These are phyloP conservation scores for Talaromyces trachyspermus DNA, from an alignment of 495 filamentous ascomycete genomes.

Conservation along the genomic window DNA sequence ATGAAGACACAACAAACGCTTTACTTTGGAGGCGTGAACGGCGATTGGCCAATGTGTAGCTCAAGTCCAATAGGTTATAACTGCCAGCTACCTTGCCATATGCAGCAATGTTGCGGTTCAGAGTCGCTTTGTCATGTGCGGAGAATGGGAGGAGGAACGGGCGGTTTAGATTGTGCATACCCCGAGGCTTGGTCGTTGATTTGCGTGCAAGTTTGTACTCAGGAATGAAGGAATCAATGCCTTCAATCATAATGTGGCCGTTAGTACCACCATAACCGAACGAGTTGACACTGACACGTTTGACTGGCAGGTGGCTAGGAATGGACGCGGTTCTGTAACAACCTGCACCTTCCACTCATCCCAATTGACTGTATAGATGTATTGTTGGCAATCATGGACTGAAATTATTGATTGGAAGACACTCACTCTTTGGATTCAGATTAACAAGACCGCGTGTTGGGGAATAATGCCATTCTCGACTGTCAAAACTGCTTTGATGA, in stretches of 20 bases:
- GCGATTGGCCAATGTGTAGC: constrained; percentile 22
- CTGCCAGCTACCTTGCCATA: constrained; percentile 12
- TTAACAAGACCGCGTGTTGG: constrained; percentile 33
- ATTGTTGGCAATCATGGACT: background rate
- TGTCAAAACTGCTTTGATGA: constrained; percentile 50
- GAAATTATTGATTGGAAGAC: too few species aligned
- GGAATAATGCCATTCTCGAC: constrained; percentile 42
- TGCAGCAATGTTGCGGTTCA: background rate
- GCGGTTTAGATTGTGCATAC: background rate
- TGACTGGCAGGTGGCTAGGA: constrained; percentile 12
- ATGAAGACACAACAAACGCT: constrained; percentile 17
- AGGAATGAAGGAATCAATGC: background rate
- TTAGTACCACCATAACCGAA: constrained; percentile 62
- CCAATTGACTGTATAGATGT: constrained; percentile 9
- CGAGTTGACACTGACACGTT: constrained; percentile 51
- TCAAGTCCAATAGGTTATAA: constrained; percentile 20
- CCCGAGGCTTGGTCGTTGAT: background rate
- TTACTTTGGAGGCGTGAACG: constrained; percentile 16
- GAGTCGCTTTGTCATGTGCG: background rate
- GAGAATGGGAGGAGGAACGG: background rate
- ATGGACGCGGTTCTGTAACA: constrained; percentile 18
- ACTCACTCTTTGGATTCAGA: constrained; percentile 18
- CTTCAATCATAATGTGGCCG: constrained; percentile 16
- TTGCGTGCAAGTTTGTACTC: background rate
- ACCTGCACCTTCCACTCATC: constrained; percentile 18